A percentile compares a stretch with the other conserved stretches of the same genome.
Conservation (phyloP, 140 eudicot species). For the Anethum foeniculum region DNA sequence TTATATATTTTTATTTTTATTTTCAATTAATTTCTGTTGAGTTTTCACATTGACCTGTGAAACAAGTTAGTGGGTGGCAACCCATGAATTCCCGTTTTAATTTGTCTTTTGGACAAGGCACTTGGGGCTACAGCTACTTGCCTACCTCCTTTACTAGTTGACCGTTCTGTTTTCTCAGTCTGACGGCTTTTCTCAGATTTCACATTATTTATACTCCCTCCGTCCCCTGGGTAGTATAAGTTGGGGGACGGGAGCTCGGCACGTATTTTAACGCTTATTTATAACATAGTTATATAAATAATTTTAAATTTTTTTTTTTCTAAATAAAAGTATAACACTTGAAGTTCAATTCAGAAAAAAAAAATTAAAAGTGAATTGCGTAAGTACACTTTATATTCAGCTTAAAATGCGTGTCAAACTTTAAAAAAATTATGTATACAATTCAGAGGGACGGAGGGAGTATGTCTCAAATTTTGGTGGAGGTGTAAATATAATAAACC, state of each 20-base stretch:
- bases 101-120: background rate
- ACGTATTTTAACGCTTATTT: too few relatives aligned
- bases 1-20: background rate
- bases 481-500: background rate
- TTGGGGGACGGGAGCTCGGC: too few relatives aligned
- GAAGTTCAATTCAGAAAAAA: too few relatives aligned
- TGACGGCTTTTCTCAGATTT: background rate
- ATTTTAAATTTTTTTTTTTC: too few relatives aligned
- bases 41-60: background rate
- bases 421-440: too few relatives aligned
- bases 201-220: background rate
- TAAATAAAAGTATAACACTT: too few relatives aligned
- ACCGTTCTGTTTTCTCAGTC: conserved; percentile 6
- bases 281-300: too few relatives aligned
- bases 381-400: too few relatives aligned
- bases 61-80: background rate
- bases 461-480: background rate
- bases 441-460: too few relatives aligned
- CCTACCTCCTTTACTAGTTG: background rate
- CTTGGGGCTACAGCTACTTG: background rate
- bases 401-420: too few relatives aligned
- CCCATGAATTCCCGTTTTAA: background rate
- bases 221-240: too few relatives aligned
- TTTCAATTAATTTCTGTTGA: background rate
- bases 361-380: too few relatives aligned